Percentiles rank a stretch among this genome's conserved stretches.
phyloP scores from a whole-genome alignment of 2,329 filamentous ascomycete genomes.

The Nothopassalora personata region DNA sequence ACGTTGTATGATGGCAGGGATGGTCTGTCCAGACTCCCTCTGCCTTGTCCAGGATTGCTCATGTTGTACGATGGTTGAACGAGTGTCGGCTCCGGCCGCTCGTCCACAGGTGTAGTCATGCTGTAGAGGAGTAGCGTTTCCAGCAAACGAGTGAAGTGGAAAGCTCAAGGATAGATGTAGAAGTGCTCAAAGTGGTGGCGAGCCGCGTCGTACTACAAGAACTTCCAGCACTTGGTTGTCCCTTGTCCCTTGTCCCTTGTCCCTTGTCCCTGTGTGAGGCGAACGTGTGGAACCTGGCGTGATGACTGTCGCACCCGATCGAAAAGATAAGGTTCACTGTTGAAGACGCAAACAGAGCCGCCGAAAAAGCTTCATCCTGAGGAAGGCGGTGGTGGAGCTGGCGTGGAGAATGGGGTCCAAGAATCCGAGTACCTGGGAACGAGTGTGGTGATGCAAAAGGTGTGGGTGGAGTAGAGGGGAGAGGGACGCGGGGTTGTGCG shows the following conservation, averaged over 20 bases:
- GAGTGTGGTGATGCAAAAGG: background rate
- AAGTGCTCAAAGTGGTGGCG: background rate
- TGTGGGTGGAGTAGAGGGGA: too few species aligned
- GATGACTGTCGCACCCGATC: slow-evolving; percentile 4
- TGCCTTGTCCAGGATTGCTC: slow-evolving; percentile 13
- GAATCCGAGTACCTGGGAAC: background rate
- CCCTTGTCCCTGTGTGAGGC: background rate
- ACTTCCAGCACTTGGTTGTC: slow-evolving; percentile 21
- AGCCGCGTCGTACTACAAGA: background rate
- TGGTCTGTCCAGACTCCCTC: slow-evolving; percentile 13
- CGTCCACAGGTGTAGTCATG: slow-evolving; percentile 34
- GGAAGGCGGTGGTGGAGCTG: background rate
- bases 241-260: background rate
- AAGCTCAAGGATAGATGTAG: background rate
- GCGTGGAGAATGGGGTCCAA: background rate
- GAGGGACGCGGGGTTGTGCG: too few species aligned
- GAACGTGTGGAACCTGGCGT: slow-evolving; percentile 2
- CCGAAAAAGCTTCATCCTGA: background rate
- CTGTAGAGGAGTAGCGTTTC: background rate
- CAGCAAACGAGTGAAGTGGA: slow-evolving; percentile 15
- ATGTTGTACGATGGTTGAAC: slow-evolving; percentile 22
- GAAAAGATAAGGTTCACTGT: background rate
- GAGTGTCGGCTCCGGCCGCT: slow-evolving; percentile 33
- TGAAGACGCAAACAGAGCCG: background rate
- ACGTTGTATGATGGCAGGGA: slow-evolving; percentile 32